Evolutionary conservation across 352 stramenopile genomes (phyloP).

Genomic region (Pythium aquatile): DNA sequence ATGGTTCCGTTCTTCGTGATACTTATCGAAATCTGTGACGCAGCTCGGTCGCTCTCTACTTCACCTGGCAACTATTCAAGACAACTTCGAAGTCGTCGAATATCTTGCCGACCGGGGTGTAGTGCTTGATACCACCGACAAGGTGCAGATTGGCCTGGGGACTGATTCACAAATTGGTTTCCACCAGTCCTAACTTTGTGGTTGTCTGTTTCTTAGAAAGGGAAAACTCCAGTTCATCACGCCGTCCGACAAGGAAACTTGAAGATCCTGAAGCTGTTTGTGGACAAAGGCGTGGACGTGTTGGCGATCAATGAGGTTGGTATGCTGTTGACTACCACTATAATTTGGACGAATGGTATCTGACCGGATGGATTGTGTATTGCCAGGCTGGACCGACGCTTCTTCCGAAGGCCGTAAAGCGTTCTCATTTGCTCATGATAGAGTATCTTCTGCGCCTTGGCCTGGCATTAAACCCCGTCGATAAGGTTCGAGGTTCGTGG

Average conservation of each 20-base stretch:
- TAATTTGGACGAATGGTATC: not conserved
- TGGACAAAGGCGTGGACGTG: conserved; percentile 2
- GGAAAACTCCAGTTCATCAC: conserved; percentile 6
- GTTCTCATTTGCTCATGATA: not conserved
- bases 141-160: not conserved
- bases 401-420: conserved; percentile 8
- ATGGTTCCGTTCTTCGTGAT: not conserved
- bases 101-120: not conserved
- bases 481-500: conserved; percentile 1
- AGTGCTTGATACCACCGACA: not conserved
- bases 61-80: not conserved
- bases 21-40: not conserved
- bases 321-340: not conserved
- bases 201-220: conserved; percentile 2
- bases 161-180: too few species aligned
- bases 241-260: conserved; percentile 11
- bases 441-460: conserved; percentile 2
- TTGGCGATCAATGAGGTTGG: not conserved
- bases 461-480: not conserved
- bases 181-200: not conserved
- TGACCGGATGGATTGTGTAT: not conserved
- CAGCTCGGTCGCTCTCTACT: conserved; percentile 9
- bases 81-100: not conserved
- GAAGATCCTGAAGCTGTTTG: not conserved
- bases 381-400: conserved; percentile 3